A percentile compares a stretch with the other conserved stretches of the same genome.
phyloP scores from a whole-genome alignment of 495 filamentous ascomycete species.

The Mytilinidion resinicola region DNA sequence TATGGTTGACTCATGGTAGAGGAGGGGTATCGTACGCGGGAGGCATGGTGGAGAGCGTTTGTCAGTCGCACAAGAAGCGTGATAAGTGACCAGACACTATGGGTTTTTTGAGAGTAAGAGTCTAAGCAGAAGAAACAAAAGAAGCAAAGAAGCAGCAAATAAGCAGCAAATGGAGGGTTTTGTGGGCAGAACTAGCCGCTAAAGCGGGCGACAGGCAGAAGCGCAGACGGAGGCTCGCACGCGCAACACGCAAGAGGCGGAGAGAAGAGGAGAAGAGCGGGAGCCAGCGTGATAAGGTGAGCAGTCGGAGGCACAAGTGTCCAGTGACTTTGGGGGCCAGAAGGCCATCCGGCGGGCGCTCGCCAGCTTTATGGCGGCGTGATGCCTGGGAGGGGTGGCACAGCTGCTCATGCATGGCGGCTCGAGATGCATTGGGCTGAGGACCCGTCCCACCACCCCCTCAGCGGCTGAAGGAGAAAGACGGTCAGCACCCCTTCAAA shows the following conservation, averaged over 20 bases:
- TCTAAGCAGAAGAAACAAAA: background rate
- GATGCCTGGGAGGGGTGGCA: background rate
- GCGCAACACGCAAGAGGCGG: background rate
- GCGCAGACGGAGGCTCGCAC: background rate
- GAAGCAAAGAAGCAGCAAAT: background rate
- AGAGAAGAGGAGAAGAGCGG: background rate
- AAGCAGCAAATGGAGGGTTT: background rate
- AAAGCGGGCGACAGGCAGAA: background rate
- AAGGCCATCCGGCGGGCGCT: background rate
- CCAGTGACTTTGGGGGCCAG: background rate
- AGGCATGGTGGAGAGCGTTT: background rate
- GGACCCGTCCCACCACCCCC: background rate
- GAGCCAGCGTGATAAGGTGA: background rate
- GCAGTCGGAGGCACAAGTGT: background rate
- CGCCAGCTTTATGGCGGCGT: background rate
- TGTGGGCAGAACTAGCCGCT: background rate
- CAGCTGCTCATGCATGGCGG: background rate
- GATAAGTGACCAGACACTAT: background rate
- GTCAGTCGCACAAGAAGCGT: background rate
- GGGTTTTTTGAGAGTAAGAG: background rate
- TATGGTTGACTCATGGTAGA: slow-evolving; percentile 4
- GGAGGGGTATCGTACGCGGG: background rate
- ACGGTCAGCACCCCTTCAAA: background rate
- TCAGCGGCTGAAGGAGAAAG: background rate
- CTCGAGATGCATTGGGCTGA: background rate